Evolutionary conservation across 768 basidiomycete genomes (phyloP).

Genomic region (Lentinula boryana): DNA sequence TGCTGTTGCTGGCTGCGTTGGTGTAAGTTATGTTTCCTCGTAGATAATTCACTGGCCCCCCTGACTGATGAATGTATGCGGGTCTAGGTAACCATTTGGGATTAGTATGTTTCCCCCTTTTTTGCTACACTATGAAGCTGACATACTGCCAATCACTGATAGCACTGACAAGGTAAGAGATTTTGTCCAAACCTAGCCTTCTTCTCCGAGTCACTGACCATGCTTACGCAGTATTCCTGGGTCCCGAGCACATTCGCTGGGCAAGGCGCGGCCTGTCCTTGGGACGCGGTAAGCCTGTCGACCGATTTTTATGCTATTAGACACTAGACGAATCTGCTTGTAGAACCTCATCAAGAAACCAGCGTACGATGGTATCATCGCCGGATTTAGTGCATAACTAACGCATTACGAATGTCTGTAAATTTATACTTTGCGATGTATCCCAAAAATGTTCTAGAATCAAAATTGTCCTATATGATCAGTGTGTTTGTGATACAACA

Average conservation of each 20-base stretch:
- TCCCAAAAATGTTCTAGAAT: no score
- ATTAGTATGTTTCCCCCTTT: constrained; percentile 8
- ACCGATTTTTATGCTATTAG: constrained; percentile 12
- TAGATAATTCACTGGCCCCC: background rate
- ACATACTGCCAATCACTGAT: background rate
- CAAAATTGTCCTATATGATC: no score
- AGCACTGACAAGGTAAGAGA: constrained; percentile 30
- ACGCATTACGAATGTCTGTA: background rate
- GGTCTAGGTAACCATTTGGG: constrained; percentile 33
- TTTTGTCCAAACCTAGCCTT: background rate
- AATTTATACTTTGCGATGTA: no score
- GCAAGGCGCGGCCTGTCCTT: constrained; percentile 31
- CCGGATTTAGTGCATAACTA: constrained; percentile 10
- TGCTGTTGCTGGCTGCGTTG: constrained; percentile 33
- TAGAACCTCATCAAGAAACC: constrained; percentile 29
- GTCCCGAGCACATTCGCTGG: constrained; percentile 29
- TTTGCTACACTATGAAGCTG: background rate
- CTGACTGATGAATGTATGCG: background rate
- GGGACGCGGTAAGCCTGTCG: constrained; percentile 26
- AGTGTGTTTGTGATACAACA: no score
- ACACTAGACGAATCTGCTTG: constrained; percentile 27
- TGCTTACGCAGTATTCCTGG: constrained; percentile 28
- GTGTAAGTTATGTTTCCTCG: constrained; percentile 11
- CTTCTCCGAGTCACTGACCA: background rate
- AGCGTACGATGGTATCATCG: constrained; percentile 31